Evolutionary conservation across 2,329 filamentous ascomycete species (phyloP).

Genomic region (Fusarium xylarioides): DNA sequence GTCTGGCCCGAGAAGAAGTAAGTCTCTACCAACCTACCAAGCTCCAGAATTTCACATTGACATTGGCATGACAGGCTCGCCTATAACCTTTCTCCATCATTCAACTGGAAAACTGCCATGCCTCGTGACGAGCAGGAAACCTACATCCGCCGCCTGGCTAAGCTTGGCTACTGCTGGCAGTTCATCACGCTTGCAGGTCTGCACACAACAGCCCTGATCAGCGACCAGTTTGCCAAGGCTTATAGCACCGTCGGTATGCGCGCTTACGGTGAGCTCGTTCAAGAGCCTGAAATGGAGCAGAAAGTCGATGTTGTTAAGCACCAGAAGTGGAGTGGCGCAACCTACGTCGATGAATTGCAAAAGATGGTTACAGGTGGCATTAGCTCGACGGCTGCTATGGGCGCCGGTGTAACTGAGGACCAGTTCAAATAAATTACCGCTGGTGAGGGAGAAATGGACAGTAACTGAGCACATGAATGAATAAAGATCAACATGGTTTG

Average conservation of each 20-base stretch:
- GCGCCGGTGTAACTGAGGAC: conserved; percentile 96
- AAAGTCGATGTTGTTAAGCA: conserved; percentile 96
- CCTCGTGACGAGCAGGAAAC: conserved; percentile 91
- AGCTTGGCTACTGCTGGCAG: conserved; percentile 98
- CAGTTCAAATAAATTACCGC: conserved; percentile 70
- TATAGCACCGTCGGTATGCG: conserved; percentile 89
- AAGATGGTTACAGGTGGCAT: conserved; percentile 98
- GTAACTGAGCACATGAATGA: neutral
- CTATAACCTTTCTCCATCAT: conserved; percentile 97
- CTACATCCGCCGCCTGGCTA: conserved; percentile 89
- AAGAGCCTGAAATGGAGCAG: conserved; percentile 94
- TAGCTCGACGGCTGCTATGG: conserved; percentile 93
- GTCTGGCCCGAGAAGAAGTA: conserved; percentile 97
- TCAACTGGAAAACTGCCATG: conserved; percentile 99
- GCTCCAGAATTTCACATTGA: conserved; percentile 25
- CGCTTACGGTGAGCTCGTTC: conserved; percentile 95
- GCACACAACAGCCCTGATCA: conserved; percentile 94
- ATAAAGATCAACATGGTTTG: neutral
- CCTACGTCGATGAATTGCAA: conserved; percentile 91
- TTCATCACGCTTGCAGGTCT: conserved; percentile 99
- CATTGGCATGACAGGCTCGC: conserved; percentile 69
- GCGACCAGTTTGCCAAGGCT: conserved; percentile 85
- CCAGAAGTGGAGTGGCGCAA: conserved; percentile 98
- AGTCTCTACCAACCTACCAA: conserved; percentile 46
- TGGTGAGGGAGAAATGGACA: neutral